These are phyloP conservation scores for Pseudogymnoascus sp. DNA, from an alignment of 2,329 filamentous ascomycete species.

Conservation along the genomic window DNA sequence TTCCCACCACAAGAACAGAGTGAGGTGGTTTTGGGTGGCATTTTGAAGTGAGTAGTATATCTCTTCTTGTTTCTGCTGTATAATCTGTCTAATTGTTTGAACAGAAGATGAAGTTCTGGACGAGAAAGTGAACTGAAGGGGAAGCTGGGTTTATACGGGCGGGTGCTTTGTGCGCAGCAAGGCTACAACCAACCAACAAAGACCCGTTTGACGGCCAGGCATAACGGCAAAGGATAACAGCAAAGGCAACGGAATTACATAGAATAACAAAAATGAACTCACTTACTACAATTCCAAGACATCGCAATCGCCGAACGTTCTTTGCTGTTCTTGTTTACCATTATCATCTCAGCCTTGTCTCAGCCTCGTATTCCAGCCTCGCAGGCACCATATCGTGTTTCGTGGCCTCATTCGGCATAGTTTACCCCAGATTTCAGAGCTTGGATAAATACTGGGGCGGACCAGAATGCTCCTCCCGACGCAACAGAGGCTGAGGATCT, in stretches of 20 bases:
- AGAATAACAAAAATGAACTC: background rate
- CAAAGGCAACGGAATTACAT: background rate
- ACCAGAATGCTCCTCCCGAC: background rate
- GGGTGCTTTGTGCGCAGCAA: background rate
- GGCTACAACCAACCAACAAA: background rate
- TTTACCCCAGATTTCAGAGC: constrained; percentile 3
- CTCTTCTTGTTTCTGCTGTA: background rate
- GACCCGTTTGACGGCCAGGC: background rate
- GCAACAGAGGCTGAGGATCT: background rate
- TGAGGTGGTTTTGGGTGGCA: background rate
- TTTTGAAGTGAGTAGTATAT: background rate
- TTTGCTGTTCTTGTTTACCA: background rate
- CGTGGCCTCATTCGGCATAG: constrained; percentile 2
- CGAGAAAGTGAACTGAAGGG: background rate
- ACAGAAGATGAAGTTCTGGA: background rate
- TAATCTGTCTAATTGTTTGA: background rate
- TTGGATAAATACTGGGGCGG: constrained; percentile 2
- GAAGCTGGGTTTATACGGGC: background rate
- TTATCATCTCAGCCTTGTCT: background rate
- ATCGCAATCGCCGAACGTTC: background rate
- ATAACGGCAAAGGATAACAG: background rate
- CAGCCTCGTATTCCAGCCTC: background rate
- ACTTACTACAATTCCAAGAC: background rate
- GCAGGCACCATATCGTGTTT: background rate
- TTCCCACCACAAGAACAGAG: background rate